Evolutionary conservation across 1,284 basidiomycete species (phyloP).

Genomic region (Pyrrhoderma noxium): DNA sequence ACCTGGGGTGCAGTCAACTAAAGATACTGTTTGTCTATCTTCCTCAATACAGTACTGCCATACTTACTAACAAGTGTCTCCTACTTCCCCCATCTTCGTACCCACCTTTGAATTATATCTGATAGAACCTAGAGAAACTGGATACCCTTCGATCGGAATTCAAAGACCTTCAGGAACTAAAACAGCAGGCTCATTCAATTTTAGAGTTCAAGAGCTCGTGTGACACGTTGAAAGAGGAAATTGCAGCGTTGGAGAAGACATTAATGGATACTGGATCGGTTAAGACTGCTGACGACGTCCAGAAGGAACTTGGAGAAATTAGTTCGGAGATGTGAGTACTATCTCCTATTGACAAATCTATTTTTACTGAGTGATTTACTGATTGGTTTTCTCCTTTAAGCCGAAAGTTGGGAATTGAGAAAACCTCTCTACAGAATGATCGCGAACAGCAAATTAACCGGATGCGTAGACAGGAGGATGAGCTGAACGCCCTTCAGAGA

Average conservation of each 20-base stretch:
- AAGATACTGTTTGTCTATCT: conserved; percentile 40
- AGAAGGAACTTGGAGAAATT: conserved; percentile 62
- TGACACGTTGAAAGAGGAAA: conserved; percentile 57
- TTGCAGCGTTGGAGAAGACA: conserved; percentile 60
- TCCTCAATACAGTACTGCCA: too few relatives aligned
- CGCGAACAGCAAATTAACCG: conserved; percentile 57
- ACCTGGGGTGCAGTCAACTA: conserved; percentile 49
- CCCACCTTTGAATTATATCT: too few relatives aligned
- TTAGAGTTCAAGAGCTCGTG: conserved; percentile 59
- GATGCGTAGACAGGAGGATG: conserved; percentile 49
- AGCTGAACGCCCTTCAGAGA: conserved; percentile 56
- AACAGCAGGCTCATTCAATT: conserved; percentile 58
- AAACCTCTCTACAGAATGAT: conserved; percentile 50
- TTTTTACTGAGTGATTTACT: conserved; percentile 5
- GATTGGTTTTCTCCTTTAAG: too few relatives aligned
- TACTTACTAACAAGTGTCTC: too few relatives aligned
- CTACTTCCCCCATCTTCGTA: too few relatives aligned
- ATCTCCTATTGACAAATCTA: conserved; percentile 1
- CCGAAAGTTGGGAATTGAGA: conserved; percentile 53
- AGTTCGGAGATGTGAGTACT: conserved; percentile 57
- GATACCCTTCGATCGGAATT: conserved; percentile 43
- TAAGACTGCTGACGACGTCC: conserved; percentile 81
- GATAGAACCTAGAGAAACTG: conserved; percentile 42
- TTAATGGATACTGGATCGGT: conserved; percentile 66
- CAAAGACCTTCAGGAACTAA: conserved; percentile 59